A percentile compares a stretch with the other conserved stretches of the same genome.
Evolutionary conservation across 768 basidiomycete genomes (phyloP).

Genomic region (Auricularia sp.): DNA sequence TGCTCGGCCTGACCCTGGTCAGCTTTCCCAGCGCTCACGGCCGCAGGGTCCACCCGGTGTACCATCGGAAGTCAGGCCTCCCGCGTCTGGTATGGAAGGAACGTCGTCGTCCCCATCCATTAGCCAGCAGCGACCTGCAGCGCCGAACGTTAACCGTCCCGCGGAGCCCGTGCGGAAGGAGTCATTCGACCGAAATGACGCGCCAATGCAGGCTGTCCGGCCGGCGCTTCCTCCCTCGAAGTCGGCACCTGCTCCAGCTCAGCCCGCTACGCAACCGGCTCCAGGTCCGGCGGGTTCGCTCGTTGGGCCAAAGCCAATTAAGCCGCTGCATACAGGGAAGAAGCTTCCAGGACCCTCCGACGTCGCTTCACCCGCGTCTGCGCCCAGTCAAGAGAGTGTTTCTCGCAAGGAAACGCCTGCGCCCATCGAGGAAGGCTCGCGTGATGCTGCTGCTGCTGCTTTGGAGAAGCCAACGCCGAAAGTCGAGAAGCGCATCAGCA

Average conservation of each 20-base stretch:
- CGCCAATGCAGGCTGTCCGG: slow-evolving; percentile 21
- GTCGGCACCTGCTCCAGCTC: slow-evolving; percentile 32
- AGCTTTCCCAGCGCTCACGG: slow-evolving; percentile 19
- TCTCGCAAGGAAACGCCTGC: slow-evolving; percentile 39
- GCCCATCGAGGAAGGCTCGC: slow-evolving; percentile 32
- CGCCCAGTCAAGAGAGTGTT: too few relatives aligned
- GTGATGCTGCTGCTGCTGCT: slow-evolving; percentile 59
- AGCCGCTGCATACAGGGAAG: slow-evolving; percentile 68
- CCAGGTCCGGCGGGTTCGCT: slow-evolving; percentile 40
- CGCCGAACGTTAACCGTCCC: background rate
- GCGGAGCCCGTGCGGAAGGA: slow-evolving; percentile 2
- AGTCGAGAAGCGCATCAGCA: slow-evolving; percentile 79
- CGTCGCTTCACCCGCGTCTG: slow-evolving; percentile 7
- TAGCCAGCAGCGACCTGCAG: background rate
- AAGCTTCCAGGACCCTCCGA: slow-evolving; percentile 30
- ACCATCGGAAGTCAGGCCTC: slow-evolving; percentile 6
- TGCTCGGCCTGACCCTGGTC: background rate
- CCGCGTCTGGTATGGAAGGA: background rate
- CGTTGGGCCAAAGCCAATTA: slow-evolving; percentile 50
- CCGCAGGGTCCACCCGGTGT: slow-evolving; percentile 28
- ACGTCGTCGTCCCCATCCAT: background rate
- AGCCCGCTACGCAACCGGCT: slow-evolving; percentile 36
- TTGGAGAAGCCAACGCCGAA: slow-evolving; percentile 53
- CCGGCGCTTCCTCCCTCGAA: slow-evolving; percentile 27
- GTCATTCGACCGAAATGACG: slow-evolving; percentile 15